These are phyloP conservation scores for Prunus campanulata DNA, from an alignment of 306 rosid species.

Conservation along the genomic window DNA sequence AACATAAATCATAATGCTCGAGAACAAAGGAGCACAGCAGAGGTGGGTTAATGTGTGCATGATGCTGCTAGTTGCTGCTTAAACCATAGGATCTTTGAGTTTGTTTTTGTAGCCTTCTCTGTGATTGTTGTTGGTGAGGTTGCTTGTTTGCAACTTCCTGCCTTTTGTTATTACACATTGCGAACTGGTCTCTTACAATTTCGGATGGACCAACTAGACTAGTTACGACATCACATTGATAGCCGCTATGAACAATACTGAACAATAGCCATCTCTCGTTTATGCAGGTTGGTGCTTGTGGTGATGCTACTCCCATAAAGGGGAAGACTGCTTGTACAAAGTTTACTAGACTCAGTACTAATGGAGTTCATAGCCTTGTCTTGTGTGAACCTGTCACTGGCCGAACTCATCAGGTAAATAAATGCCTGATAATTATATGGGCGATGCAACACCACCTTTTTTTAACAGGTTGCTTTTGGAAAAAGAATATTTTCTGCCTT, in stretches of 20 bases:
- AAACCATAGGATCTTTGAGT: neutral
- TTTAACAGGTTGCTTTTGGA: neutral
- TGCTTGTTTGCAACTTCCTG: neutral
- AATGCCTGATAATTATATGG: neutral
- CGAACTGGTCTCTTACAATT: neutral
- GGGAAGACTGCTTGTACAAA: slow-evolving; percentile 77
- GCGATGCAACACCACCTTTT: neutral
- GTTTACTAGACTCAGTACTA: slow-evolving; percentile 61
- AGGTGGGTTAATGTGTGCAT: slow-evolving; percentile 43
- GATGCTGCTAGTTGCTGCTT: neutral
- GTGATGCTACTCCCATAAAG: slow-evolving; percentile 36
- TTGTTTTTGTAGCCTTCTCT: neutral
- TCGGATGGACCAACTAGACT: no score
- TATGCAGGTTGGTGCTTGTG: slow-evolving; percentile 45
- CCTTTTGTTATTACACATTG: neutral
- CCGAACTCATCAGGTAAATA: slow-evolving; percentile 79
- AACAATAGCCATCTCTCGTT: slow-evolving; percentile 22
- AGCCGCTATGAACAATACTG: slow-evolving; percentile 1
- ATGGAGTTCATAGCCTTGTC: slow-evolving; percentile 72
- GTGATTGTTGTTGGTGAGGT: neutral
- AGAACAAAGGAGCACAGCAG: slow-evolving; percentile 83
- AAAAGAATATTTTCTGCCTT: neutral
- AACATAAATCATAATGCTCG: slow-evolving; percentile 78
- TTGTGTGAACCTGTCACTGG: slow-evolving; percentile 83
- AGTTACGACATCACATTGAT: no score